phyloP scores from a whole-genome alignment of 2,329 filamentous ascomycete species.

The Epichloe gansuensis region DNA sequence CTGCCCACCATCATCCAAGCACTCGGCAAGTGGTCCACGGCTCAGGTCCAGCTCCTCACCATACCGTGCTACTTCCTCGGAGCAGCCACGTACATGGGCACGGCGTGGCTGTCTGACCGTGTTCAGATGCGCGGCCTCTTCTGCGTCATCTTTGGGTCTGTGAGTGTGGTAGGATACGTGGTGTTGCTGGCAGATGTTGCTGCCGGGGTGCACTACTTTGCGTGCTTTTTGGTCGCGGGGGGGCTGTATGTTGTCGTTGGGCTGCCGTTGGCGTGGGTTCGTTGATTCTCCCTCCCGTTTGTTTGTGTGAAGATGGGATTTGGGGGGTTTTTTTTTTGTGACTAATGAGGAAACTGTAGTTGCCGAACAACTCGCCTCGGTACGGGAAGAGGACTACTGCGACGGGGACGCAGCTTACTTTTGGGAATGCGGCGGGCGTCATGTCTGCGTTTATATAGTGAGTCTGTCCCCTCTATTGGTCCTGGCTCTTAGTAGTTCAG shows the following conservation, averaged over 20 bases:
- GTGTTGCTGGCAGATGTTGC: conserved; percentile 49
- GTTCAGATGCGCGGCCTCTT: conserved; percentile 54
- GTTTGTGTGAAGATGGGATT: not conserved
- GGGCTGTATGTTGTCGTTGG: conserved; percentile 52
- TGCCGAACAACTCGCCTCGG: conserved; percentile 56
- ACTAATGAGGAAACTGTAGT: conserved; percentile 10
- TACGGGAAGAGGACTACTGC: conserved; percentile 67
- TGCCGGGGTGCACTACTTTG: conserved; percentile 58
- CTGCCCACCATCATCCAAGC: conserved; percentile 65
- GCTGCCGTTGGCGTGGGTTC: conserved; percentile 41
- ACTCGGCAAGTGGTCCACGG: conserved; percentile 48
- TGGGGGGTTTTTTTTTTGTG: not conserved
- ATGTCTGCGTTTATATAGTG: conserved; percentile 57
- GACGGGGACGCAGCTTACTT: conserved; percentile 56
- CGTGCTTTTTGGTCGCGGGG: conserved; percentile 62
- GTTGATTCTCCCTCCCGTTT: conserved; percentile 2
- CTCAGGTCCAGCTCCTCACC: conserved; percentile 61
- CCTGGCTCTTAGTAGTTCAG: not conserved
- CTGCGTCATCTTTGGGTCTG: conserved; percentile 44
- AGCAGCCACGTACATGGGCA: conserved; percentile 52
- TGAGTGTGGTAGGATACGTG: conserved; percentile 57
- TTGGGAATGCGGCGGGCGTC: conserved; percentile 59
- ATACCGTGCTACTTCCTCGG: conserved; percentile 68
- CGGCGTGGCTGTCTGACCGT: conserved; percentile 55
- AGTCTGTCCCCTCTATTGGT: conserved; percentile 6